phyloP scores from a whole-genome alignment of 1,139 yeast species.

The Candida freyschussii region DNA sequence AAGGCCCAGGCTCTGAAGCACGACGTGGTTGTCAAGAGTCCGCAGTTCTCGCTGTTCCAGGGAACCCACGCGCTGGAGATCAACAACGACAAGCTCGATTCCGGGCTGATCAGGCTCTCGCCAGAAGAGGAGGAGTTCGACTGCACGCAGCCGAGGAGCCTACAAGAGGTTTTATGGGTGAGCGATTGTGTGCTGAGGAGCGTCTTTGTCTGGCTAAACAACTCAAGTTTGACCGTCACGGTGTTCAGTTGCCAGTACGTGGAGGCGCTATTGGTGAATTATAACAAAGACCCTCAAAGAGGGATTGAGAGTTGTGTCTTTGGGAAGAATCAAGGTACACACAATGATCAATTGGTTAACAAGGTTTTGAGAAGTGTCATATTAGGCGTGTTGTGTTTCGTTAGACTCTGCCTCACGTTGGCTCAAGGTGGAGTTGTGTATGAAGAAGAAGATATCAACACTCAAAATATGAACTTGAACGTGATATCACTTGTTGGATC shows the following conservation, averaged over 20 bases:
- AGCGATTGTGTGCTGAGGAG: conserved; percentile 42
- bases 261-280: conserved; percentile 46
- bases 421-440: conserved; percentile 56
- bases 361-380: conserved; percentile 43
- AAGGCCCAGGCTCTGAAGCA: conserved; percentile 33
- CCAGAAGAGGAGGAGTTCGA: conserved; percentile 34
- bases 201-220: conserved; percentile 57
- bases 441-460: conserved; percentile 73
- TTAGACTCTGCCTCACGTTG: conserved; percentile 43
- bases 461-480: conserved; percentile 51
- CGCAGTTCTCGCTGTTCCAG: conserved; percentile 55
- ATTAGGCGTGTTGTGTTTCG: conserved; percentile 48
- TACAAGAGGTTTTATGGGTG: conserved; percentile 40
- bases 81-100: conserved; percentile 56
- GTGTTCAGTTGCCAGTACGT: conserved; percentile 63
- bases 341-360: conserved; percentile 34
- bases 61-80: conserved; percentile 75
- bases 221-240: conserved; percentile 57
- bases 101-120: conserved; percentile 47
- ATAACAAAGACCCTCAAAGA: conserved; percentile 23
- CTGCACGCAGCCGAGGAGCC: conserved; percentile 25
- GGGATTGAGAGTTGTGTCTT: conserved; percentile 27
- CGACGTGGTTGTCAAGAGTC: conserved; percentile 45
- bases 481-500: conserved; percentile 23
- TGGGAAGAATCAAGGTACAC: conserved; percentile 1